Evolutionary conservation across 768 basidiomycete species (phyloP).

Genomic region (Austroboletus eburneus): DNA sequence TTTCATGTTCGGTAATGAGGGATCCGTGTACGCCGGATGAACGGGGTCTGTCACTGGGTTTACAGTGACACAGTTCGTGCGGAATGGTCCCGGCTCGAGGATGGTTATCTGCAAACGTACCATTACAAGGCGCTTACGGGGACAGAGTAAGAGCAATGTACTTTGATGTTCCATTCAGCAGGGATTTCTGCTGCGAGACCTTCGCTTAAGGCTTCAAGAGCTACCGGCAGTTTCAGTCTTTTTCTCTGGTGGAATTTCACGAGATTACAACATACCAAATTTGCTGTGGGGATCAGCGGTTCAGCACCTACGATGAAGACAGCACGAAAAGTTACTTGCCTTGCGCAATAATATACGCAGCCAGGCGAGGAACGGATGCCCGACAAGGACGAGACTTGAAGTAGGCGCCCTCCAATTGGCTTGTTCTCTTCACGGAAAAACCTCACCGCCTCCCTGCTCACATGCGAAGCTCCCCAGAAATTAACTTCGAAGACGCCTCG

Average conservation of each 20-base stretch:
- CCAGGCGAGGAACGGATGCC: constrained; percentile 14
- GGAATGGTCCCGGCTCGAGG: constrained; percentile 20
- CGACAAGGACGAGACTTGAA: constrained; percentile 32
- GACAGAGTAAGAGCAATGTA: neutral
- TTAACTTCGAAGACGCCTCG: constrained; percentile 37
- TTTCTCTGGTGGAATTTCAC: constrained; percentile 6
- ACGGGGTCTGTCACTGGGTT: neutral
- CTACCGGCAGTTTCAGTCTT: too few species aligned
- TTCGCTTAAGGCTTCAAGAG: constrained; percentile 29
- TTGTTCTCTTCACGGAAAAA: constrained; percentile 37
- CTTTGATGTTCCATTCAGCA: constrained; percentile 22
- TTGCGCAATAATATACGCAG: constrained; percentile 25
- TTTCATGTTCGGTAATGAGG: constrained; percentile 7
- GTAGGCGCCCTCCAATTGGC: constrained; percentile 31
- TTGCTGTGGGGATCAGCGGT: constrained; percentile 11
- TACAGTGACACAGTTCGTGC: neutral
- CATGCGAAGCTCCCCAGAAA: constrained; percentile 31
- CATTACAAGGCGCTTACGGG: neutral
- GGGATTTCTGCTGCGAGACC: constrained; percentile 7
- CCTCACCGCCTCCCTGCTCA: constrained; percentile 30
- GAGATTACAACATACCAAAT: neutral
- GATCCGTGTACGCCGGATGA: constrained; percentile 17
- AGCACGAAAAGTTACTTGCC: too few species aligned
- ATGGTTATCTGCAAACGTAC: constrained; percentile 18
- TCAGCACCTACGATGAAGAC: too few species aligned